Evolutionary conservation across 306 rosid species (phyloP).

Genomic region (Trifolium subterraneum): DNA sequence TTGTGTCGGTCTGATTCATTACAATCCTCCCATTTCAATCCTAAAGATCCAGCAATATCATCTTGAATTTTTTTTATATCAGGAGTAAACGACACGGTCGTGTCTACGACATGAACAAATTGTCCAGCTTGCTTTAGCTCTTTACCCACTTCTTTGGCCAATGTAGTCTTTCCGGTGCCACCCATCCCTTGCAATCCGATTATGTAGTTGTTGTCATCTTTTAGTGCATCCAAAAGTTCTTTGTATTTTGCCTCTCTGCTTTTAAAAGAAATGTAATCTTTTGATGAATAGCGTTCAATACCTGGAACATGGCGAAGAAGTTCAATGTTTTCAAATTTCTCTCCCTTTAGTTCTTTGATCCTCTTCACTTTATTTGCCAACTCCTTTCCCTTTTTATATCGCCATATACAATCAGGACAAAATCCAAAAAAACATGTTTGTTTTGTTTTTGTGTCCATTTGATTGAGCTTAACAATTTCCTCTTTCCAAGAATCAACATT

Average conservation of each 20-base stretch:
- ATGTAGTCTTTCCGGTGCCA: constrained; percentile 29
- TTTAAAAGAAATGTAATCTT: background rate
- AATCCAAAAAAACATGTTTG: constrained; percentile 10
- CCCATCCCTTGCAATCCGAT: constrained; percentile 29
- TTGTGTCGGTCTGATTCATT: background rate
- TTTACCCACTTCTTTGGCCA: constrained; percentile 21
- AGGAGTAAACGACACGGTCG: background rate
- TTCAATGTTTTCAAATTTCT: background rate
- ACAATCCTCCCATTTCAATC: rapidly evolving
- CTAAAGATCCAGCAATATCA: constrained; percentile 1
- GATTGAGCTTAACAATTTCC: background rate
- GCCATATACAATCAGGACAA: constrained; percentile 21
- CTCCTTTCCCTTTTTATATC: constrained; percentile 21
- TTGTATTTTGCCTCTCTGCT: background rate
- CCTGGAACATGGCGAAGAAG: background rate
- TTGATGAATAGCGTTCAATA: background rate
- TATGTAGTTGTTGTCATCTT: background rate
- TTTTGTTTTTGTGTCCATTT: constrained; percentile 8
- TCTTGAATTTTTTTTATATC: background rate
- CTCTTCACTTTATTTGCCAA: background rate
- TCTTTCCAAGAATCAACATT: background rate
- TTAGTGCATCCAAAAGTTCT: background rate
- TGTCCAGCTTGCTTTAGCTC: background rate
- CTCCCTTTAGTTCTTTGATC: background rate
- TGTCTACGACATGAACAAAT: background rate